A percentile compares a stretch with the other conserved stretches of the same genome.
Evolutionary conservation across 2,329 filamentous ascomycete genomes (phyloP).

Genomic region (Lanzia echinophila): DNA sequence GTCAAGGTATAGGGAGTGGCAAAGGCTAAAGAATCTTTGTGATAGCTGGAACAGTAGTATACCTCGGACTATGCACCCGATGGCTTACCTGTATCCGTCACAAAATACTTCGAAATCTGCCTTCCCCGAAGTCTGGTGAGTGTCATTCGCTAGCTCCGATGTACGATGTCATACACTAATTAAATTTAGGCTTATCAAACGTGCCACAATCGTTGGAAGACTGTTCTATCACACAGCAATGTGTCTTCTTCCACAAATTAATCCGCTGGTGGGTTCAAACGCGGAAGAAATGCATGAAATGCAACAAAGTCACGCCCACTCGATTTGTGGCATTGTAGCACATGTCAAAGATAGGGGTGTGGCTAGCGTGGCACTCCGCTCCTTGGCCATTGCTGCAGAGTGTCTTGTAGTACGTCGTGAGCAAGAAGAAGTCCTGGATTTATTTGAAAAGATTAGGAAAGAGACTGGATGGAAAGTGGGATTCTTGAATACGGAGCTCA

Average conservation of each 20-base stretch:
- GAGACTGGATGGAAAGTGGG: constrained; percentile 75
- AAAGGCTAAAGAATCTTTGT: constrained; percentile 69
- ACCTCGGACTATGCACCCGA: constrained; percentile 80
- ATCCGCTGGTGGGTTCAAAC: constrained; percentile 57
- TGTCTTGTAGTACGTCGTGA: constrained; percentile 62
- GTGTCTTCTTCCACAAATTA: constrained; percentile 70
- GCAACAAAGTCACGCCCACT: constrained; percentile 68
- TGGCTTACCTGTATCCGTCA: constrained; percentile 66
- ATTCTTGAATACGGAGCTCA: constrained; percentile 66
- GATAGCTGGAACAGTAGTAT: constrained; percentile 75
- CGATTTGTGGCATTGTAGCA: constrained; percentile 83
- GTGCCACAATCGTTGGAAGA: constrained; percentile 71
- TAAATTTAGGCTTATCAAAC: constrained; percentile 66
- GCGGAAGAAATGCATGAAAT: constrained; percentile 61
- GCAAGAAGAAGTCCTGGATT: constrained; percentile 72
- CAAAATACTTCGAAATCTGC: constrained; percentile 62
- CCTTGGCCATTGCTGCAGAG: constrained; percentile 69
- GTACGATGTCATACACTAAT: constrained; percentile 21
- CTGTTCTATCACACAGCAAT: constrained; percentile 87
- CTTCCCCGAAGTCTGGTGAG: constrained; percentile 82
- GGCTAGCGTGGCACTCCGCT: constrained; percentile 70
- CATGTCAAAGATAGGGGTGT: constrained; percentile 78
- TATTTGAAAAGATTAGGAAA: constrained; percentile 67
- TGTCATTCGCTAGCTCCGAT: constrained; percentile 12
- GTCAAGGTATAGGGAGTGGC: constrained; percentile 69